Percentiles rank a stretch among this genome's conserved stretches.
Conservation (phyloP, 192 early-diverging fungal genomes). For the Entophlyctis luteolus region DNA sequence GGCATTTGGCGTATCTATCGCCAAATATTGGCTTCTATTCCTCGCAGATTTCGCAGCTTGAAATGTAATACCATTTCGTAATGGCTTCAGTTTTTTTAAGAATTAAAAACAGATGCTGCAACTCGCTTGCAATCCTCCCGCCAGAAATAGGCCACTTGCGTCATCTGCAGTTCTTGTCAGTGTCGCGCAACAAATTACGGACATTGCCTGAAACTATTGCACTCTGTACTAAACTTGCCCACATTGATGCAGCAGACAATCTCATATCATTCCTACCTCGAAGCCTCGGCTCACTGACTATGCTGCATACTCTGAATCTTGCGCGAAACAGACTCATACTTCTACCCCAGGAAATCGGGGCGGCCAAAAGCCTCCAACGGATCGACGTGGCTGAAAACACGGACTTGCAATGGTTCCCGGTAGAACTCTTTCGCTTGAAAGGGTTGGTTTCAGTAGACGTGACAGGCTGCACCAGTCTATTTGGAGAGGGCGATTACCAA, state of each 20-base stretch:
- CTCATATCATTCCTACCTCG: slow-evolving; percentile 58
- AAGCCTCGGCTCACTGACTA: slow-evolving; percentile 58
- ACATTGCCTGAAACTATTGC: slow-evolving; percentile 67
- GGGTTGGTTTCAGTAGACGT: slow-evolving; percentile 54
- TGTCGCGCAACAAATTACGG: slow-evolving; percentile 65
- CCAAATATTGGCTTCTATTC: slow-evolving; percentile 66
- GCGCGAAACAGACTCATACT: slow-evolving; percentile 58
- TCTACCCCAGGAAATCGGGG: slow-evolving; percentile 65
- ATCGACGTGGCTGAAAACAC: slow-evolving; percentile 69
- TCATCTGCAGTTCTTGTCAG: slow-evolving; percentile 60
- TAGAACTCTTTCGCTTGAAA: slow-evolving; percentile 68
- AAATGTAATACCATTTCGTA: slow-evolving; percentile 57
- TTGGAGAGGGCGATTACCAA: slow-evolving; percentile 28
- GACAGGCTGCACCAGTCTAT: slow-evolving; percentile 31
- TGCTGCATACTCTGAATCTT: slow-evolving; percentile 58
- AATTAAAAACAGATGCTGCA: slow-evolving; percentile 63
- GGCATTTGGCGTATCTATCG: slow-evolving; percentile 57
- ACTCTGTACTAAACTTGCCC: slow-evolving; percentile 60
- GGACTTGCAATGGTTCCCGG: slow-evolving; percentile 56
- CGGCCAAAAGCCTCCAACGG: slow-evolving; percentile 54
- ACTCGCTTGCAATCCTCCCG: slow-evolving; percentile 66
- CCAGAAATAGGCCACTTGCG: slow-evolving; percentile 69
- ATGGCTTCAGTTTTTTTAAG: background rate
- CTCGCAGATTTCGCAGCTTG: slow-evolving; percentile 54
- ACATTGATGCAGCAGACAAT: slow-evolving; percentile 65